These are phyloP conservation scores for Yamadazyma spencermartinsiae DNA, from an alignment of 1,139 yeast species.

Conservation along the genomic window DNA sequence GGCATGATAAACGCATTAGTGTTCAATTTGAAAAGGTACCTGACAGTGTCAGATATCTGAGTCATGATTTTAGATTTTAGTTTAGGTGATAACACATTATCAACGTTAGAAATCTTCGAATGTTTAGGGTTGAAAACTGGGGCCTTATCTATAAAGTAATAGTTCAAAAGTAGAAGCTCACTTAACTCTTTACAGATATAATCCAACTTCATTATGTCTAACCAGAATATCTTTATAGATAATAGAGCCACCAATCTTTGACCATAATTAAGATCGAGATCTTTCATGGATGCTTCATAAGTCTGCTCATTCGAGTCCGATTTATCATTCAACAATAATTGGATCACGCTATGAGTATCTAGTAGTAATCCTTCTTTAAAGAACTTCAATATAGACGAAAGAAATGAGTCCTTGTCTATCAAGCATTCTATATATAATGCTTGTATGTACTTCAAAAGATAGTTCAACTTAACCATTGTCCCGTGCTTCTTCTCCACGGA, in stretches of 20 bases:
- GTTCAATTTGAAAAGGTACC: slow-evolving; percentile 56
- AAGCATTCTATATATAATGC: slow-evolving; percentile 69
- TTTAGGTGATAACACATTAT: slow-evolving; percentile 12
- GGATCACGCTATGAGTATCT: slow-evolving; percentile 25
- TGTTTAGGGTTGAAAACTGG: slow-evolving; percentile 12
- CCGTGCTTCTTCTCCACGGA: slow-evolving; percentile 33
- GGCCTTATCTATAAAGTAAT: slow-evolving; percentile 31
- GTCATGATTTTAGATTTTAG: slow-evolving; percentile 25
- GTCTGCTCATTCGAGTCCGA: slow-evolving; percentile 15
- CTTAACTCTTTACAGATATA: slow-evolving; percentile 60
- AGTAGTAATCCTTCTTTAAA: slow-evolving; percentile 56
- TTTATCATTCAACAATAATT: slow-evolving; percentile 16
- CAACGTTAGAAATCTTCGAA: slow-evolving; percentile 4
- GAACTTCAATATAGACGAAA: slow-evolving; percentile 61
- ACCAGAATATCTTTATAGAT: slow-evolving; percentile 71
- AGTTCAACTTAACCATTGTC: slow-evolving; percentile 58
- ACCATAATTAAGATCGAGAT: slow-evolving; percentile 35
- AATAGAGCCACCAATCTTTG: slow-evolving; percentile 48
- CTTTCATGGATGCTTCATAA: slow-evolving; percentile 14
- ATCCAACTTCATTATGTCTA: slow-evolving; percentile 54
- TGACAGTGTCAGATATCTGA: slow-evolving; percentile 35
- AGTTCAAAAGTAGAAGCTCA: slow-evolving; percentile 50
- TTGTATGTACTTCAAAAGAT: slow-evolving; percentile 58
- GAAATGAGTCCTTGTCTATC: slow-evolving; percentile 59
- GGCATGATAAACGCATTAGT: slow-evolving; percentile 80